Conservation (phyloP, 1,139 yeast genomes). For the Blastobotrys raffinosifermentans region DNA sequence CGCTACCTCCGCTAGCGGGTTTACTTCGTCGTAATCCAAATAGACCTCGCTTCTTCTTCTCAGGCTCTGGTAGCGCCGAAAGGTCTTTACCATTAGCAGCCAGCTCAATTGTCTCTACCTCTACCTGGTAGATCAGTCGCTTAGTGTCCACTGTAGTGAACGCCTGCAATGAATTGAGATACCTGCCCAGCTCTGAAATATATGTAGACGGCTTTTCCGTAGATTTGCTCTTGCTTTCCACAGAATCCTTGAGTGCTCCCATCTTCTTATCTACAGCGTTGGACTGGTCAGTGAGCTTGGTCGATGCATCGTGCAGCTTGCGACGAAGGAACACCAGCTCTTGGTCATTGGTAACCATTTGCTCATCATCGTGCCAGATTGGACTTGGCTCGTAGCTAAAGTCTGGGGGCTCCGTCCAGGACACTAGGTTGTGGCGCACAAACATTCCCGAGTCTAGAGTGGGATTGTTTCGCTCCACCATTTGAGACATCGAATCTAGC, state of each 20-base stretch:
- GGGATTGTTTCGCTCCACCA: conserved; percentile 68
- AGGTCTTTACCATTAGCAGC: conserved; percentile 63
- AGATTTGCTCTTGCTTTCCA: conserved; percentile 23
- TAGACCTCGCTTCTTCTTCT: conserved; percentile 25
- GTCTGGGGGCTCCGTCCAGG: conserved; percentile 85
- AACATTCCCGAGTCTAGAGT: conserved; percentile 82
- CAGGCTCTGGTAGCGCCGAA: conserved; percentile 31
- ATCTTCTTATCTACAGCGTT: conserved; percentile 30
- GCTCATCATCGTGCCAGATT: conserved; percentile 96
- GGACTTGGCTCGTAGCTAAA: conserved; percentile 81
- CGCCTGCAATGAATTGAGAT: conserved; percentile 51
- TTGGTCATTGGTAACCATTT: conserved; percentile 55
- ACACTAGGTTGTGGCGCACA: conserved; percentile 71
- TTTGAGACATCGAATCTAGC: conserved; percentile 48
- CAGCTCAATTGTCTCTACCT: conserved; percentile 81
- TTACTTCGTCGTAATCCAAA: conserved; percentile 20
- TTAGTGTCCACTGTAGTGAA: conserved; percentile 70
- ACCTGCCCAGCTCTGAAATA: conserved; percentile 48
- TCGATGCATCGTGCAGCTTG: conserved; percentile 41
- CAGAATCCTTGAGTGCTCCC: conserved; percentile 23
- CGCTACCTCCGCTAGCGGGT: conserved; percentile 18
- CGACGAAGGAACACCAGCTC: conserved; percentile 64
- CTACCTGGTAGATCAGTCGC: conserved; percentile 74
- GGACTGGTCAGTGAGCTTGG: conserved; percentile 22
- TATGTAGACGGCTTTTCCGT: conserved; percentile 23